Base-by-base conservation (phyloP, 2,329 filamentous ascomycete species). In the Scedosporium minutisporum region DNA sequence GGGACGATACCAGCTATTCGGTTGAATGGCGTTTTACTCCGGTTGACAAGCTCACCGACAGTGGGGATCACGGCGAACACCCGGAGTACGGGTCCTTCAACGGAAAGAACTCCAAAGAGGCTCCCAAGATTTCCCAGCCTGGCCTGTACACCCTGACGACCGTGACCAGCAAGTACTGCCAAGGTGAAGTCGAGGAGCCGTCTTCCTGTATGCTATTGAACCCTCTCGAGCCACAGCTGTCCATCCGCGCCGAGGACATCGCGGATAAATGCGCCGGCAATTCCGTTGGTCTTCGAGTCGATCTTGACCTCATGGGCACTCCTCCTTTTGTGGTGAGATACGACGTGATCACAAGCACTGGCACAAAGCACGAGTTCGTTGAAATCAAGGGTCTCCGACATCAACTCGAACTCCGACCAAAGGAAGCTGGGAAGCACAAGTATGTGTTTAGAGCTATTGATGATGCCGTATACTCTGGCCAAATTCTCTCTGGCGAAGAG, bases 261-360 rank as follows among this genome's bases (percentile, higher is more conserved):
- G 89, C 91, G 61, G 95, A 99, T 74, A 96, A 96, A 72, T 99
- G 95, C 72, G 93, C 93, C 42, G 92, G 93, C 58, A 96, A 92
- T 70, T 91, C 95, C 0, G 90, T 99, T 65, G 95, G 95, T 48
- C 82, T 99, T 62, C 85, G 89, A 10, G 90, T 99, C 51, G 89
- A 95, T 69, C 78, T 99, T 59, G 92, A 97, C 71, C 81, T 99
- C 46, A 89, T 93, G 29, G 95, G 95, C 65, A 96, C 92, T 0
- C 93, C 96, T 57, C 93, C 93, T 1, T 99, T 99, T 75, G 79
- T 81, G n/a, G 80, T 99, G 57, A 79, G 81, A 23, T 99, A 97
- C 72, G 87, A 87, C 53, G 82, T 92, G 63, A 82, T 86, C 63
- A 85, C 84, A 69, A 85, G 82, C 61, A 83, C 84, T 5, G 80